Evolutionary conservation across 2,329 filamentous ascomycete genomes (phyloP).

Genomic region (Scytalidium sp.): DNA sequence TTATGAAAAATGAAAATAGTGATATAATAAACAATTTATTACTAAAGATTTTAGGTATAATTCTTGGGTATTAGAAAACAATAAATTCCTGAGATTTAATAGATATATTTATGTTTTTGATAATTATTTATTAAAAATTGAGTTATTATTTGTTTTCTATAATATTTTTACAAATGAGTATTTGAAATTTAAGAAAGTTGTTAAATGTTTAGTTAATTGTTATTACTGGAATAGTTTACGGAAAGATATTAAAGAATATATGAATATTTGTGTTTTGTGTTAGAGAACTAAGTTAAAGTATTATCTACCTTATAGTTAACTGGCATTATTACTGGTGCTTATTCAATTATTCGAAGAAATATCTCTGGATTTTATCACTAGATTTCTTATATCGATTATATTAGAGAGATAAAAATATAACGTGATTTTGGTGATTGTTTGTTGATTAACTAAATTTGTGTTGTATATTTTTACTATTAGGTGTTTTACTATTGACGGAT

Average conservation of each 20-base stretch:
- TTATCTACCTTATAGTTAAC: neutral
- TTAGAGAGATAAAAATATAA: neutral
- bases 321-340: neutral
- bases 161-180: neutral
- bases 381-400: neutral
- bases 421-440: neutral
- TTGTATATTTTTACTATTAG: neutral
- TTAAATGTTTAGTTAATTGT: neutral
- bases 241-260: slow-evolving; percentile 1
- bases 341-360: neutral
- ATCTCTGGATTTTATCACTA: neutral
- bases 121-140: neutral
- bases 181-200: neutral
- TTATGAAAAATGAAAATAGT: slow-evolving; percentile 1
- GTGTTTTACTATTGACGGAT: neutral
- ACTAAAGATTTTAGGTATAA: neutral
- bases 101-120: neutral
- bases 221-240: neutral
- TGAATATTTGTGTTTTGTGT: neutral
- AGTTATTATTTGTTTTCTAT: neutral
- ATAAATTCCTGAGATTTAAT: neutral
- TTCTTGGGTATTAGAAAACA: neutral
- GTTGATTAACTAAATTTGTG: neutral
- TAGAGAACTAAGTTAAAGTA: neutral
- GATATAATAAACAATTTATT: neutral